Conservation (phyloP, 2,329 filamentous ascomycete species). For the Pseudocercospora ulei region DNA sequence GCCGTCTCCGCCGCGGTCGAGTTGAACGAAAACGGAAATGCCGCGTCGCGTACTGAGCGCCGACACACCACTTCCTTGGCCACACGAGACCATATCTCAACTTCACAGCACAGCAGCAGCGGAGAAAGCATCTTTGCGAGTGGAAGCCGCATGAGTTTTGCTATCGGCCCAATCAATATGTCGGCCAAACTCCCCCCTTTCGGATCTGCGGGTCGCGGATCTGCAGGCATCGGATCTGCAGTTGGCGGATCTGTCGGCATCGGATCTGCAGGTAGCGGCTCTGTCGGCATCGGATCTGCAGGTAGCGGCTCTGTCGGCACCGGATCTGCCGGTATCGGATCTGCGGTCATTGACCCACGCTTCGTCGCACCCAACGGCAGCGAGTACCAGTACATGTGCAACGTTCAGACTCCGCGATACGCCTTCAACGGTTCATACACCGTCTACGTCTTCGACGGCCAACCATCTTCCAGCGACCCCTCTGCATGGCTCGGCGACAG, state of each 20-base stretch:
- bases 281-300: no score
- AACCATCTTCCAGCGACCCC: slow-evolving; percentile 37
- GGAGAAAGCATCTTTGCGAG: neutral
- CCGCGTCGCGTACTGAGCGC: neutral
- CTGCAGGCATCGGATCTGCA: slow-evolving; percentile 8
- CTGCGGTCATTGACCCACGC: slow-evolving; percentile 10
- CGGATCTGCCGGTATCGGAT: slow-evolving; percentile 6
- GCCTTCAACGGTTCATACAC: slow-evolving; percentile 53
- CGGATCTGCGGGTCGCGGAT: slow-evolving; percentile 1
- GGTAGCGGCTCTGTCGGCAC: no score
- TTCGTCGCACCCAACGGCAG: slow-evolving; percentile 35
- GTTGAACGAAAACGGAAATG: slow-evolving; percentile 4
- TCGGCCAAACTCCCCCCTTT: slow-evolving; percentile 12
- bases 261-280: no score
- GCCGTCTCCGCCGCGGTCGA: slow-evolving; percentile 13
- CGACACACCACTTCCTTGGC: neutral
- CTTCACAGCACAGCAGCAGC: neutral
- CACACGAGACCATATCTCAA: neutral
- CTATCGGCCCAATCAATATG: slow-evolving; percentile 13
- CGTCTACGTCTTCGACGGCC: slow-evolving; percentile 59
- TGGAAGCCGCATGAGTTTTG: slow-evolving; percentile 8
- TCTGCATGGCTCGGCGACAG: slow-evolving; percentile 44
- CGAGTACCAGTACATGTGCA: slow-evolving; percentile 59
- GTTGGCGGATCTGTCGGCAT: slow-evolving; percentile 34
- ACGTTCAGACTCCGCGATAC: slow-evolving; percentile 53